Base-by-base conservation (phyloP, 2,329 filamentous ascomycete genomes). In the Monascus ruber region DNA sequence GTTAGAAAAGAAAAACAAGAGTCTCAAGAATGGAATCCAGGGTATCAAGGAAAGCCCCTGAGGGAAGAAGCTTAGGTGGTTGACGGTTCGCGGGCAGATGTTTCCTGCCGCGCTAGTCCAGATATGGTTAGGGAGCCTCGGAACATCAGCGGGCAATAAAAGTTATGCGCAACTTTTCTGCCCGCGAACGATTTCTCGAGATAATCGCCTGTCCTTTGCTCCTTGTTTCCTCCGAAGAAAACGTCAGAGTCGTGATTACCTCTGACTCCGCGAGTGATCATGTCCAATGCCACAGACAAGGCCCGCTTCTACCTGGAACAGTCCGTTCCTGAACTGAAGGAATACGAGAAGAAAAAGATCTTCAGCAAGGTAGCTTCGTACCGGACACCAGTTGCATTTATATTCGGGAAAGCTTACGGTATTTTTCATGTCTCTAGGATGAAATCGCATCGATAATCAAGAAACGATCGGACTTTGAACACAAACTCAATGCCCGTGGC, bases 281-380 rank as follows among this genome's bases (percentile, higher is more conserved):
- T 94, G 86, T 77, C 87, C 1, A 82, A 79, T 33, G 81, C 91
- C 42, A 82, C 84, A 47, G 91, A 96, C 57, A 96, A 95, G 66
- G 91, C 89, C 40, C 85, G 89, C 42, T 96, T 89, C 66, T 95
- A 85, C 64, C 76, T 96, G 47, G 91, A 98, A 69, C 83, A 89
- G 51, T 83, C 84, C 2, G 85, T 95, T 33, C 86, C 88, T 10
- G 88, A 96, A 62, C 75, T 98, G 41, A 85, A 87, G 46, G 87
- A 94, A 54, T 93, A 86, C 62, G 84, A 94, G 64, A 77, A 85
- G 48, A 95, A 94, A 63, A 81, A 85, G 52, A 83, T 98, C 51
- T 98, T 98, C 66, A 77, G 74, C 44, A 80, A 82, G 68, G 84
- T 84, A 62, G 28, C 64, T 52, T 36, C 33, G 26, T 32, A 10